Percentiles rank a stretch among this genome's conserved stretches.
Evolutionary conservation across 2,329 filamentous ascomycete species (phyloP).

Genomic region (Ophiobolus disseminans): DNA sequence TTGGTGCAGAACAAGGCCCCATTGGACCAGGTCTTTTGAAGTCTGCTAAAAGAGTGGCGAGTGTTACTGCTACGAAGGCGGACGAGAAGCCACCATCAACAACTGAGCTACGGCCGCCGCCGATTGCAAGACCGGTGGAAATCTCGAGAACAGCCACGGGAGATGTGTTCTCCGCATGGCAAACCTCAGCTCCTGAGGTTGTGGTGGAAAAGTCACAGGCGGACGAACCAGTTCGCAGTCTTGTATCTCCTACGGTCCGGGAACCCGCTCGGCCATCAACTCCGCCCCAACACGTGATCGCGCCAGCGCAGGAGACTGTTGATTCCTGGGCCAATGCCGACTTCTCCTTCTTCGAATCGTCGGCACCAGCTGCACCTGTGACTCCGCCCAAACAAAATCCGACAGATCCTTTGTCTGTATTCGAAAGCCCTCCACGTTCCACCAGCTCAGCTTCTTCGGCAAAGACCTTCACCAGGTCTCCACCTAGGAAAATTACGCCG

Average conservation of each 20-base stretch:
- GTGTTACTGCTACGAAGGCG: slow-evolving; percentile 14
- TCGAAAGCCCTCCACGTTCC: slow-evolving; percentile 25
- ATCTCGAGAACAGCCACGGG: not conserved
- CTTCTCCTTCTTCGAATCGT: slow-evolving; percentile 42
- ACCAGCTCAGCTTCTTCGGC: slow-evolving; percentile 12
- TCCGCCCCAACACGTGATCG: slow-evolving; percentile 6
- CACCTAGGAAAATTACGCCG: slow-evolving; percentile 22
- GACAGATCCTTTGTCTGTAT: slow-evolving; percentile 35
- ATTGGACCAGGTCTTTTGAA: slow-evolving; percentile 42
- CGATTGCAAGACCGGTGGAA: not conserved
- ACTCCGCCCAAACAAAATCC: slow-evolving; percentile 11
- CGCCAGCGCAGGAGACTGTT: slow-evolving; percentile 7
- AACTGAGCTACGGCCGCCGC: not conserved
- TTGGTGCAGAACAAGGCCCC: slow-evolving; percentile 30
- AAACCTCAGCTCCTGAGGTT: not conserved
- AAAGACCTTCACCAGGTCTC: slow-evolving; percentile 27
- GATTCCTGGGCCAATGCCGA: slow-evolving; percentile 26
- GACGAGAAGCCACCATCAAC: not conserved
- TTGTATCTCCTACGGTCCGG: not conserved
- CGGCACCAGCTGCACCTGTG: slow-evolving; percentile 7
- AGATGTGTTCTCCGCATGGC: slow-evolving; percentile 10
- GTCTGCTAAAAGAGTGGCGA: slow-evolving; percentile 21
- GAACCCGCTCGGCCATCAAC: slow-evolving; percentile 10
- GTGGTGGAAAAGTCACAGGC: not conserved
- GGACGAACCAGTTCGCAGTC: not conserved